Evolutionary conservation across 495 filamentous ascomycete genomes (phyloP), one percentile per base, ranked within the genome.

Genomic region (Aspergillus funiculosus): DNA sequence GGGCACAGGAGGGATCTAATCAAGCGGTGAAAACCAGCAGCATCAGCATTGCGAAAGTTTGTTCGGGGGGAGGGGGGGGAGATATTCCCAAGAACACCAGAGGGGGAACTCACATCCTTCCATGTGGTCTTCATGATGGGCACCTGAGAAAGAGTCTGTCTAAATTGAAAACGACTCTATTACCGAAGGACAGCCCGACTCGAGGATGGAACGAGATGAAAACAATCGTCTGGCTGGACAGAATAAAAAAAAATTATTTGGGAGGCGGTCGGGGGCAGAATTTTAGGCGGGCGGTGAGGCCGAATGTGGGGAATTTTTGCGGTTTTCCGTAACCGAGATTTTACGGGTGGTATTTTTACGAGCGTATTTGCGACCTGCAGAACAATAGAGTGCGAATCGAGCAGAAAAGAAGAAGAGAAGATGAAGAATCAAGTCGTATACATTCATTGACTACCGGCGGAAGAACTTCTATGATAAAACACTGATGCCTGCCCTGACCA

Each of bases 1-100:
- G 22, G 92, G 92, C 52, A 98, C 92, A 47, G 94, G 91, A 37
- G 84, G 78, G 60, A 94, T 94, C 67, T 74, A 58, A 59, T 53
- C 49, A 54, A 60, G 62, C 61, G 62, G 62, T 65, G 52, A 66
- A 66, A 64, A 48, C n/a, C n/a, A n/a, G n/a, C n/a, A 48, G 29
- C 51, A 24, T 44, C 38, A 39, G 55, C 37, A 54, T 46, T 50
- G 36, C 10, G 49, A 27, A 29, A 14, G 22, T 35, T 55, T 20
- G 29, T 30, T 31, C 17, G n/a, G 38, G 37, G 45, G 7, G 11
- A 37, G 10, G 14, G 17, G 39, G 0, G 7, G 6, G 10, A 29
- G 19, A 22, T 9, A 20, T 30, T 11, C 2, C n/a, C n/a, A n/a
- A n/a, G n/a, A n/a, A n/a, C n/a, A n/a, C n/a, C n/a, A n/a, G n/a